Evolutionary conservation across 2,329 filamentous ascomycete species (phyloP), one percentile per base, ranked within the genome.

Genomic region (Colletotrichum phormii): DNA sequence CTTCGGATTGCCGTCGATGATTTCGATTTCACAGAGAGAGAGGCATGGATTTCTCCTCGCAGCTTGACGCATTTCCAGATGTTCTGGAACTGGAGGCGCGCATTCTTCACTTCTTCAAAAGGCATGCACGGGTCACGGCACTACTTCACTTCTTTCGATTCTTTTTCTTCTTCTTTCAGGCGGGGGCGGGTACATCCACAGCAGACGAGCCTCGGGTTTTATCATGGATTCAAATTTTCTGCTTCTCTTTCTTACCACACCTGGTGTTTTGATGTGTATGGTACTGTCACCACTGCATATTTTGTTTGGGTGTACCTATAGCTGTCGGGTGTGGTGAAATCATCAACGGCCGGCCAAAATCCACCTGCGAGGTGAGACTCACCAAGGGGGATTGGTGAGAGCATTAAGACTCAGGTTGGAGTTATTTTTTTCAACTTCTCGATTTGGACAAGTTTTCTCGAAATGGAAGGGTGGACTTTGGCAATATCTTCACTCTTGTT

Each of bases 51-150:
- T n/a, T 49, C 59, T 64, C 54, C 37, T 42, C 37, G 2, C 37
- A 11, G 46, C 18, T 53, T 26, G 33, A 59, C 33, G 70, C 65
- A 59, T 59, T 64, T 69, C 42, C 54, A 64, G 60, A 54, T 13
- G 31, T 54, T 29, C 54, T 60, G 70, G 65, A 64, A 69, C 58
- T 64, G 65, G 65, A 64, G 65, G 65, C 59, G 42, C 53, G 26
- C 53, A 58, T 58, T 53, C 8, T 72, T 24, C 31, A n/a, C 31
- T 70, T 55, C 35, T 59, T 64, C 65, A 64, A 51, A 64, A 64
- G 64, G 69, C 69, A 68, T 33, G 64, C 65, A 63, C 69, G 53
- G 53, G 53, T 64, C 70, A 69, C 65, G 65, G 70, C 54, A 49
- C 26, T 63, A 18, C 15, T 46, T 64, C 58, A 29, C 7, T 64